phyloP scores from a whole-genome alignment of 2,329 filamentous ascomycete species.

The Teratosphaeria epicoccoides region DNA sequence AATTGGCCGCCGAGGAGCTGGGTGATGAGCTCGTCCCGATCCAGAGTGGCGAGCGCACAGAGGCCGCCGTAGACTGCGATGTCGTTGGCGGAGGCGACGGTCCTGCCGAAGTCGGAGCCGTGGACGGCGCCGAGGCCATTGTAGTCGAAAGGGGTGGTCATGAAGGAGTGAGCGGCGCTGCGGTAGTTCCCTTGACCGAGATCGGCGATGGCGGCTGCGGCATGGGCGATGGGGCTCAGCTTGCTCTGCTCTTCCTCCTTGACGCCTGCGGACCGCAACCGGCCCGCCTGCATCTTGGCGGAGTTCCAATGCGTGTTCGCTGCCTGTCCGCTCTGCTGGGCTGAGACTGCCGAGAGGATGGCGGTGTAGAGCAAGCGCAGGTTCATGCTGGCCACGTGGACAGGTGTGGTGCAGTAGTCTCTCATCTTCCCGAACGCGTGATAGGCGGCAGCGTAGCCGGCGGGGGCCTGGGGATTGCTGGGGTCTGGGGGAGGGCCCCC shows the following conservation, averaged over 20 bases:
- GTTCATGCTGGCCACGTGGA: constrained; percentile 73
- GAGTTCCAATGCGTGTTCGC: constrained; percentile 39
- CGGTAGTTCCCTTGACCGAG: constrained; percentile 47
- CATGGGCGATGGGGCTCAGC: constrained; percentile 55
- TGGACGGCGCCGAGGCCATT: constrained; percentile 32
- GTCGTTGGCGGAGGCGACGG: constrained; percentile 73
- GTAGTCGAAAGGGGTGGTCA: constrained; percentile 48
- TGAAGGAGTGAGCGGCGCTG: constrained; percentile 62
- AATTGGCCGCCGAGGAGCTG: constrained; percentile 76
- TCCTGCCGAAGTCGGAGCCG: constrained; percentile 50
- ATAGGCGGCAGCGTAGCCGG: constrained; percentile 56
- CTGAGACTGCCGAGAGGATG: constrained; percentile 60
- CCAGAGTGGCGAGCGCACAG: constrained; percentile 81
- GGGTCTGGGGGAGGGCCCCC: constrained; percentile 41
- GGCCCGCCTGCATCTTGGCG: constrained; percentile 47
- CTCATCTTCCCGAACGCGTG: constrained; percentile 81
- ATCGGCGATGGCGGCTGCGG: constrained; percentile 50
- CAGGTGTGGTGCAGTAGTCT: constrained; percentile 72
- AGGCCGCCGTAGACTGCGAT: constrained; percentile 86
- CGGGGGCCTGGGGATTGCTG: constrained; percentile 8
- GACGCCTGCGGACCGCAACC: constrained; percentile 31
- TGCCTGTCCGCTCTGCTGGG: constrained; percentile 30
- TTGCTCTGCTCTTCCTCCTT: constrained; percentile 49
- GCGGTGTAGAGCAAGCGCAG: constrained; percentile 67
- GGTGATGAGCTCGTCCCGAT: constrained; percentile 61